A percentile compares a stretch with the other conserved stretches of the same genome.
Evolutionary conservation across 345 rosid genomes (phyloP).

Genomic region (Syzygium aqueum): DNA sequence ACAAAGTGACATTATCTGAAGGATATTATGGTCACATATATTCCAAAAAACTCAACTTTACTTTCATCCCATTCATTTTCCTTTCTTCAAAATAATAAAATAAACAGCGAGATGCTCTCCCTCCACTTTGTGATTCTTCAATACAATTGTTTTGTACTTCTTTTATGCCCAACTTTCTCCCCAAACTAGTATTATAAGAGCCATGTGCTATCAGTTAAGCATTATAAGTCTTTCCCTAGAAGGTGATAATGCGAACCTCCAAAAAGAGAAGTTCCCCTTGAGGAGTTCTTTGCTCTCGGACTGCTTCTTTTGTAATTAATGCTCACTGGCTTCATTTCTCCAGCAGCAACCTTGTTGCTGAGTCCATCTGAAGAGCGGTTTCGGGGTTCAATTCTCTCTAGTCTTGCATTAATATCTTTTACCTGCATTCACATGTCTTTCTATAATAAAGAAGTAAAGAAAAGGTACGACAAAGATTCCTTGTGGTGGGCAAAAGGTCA

Average conservation of each 20-base stretch:
- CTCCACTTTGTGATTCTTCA: background rate
- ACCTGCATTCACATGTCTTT: slow-evolving; percentile 41
- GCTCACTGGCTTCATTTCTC: slow-evolving; percentile 53
- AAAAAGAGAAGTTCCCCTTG: slow-evolving; percentile 81
- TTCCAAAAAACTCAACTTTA: background rate
- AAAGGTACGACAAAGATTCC: background rate
- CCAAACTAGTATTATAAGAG: background rate
- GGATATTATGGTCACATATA: background rate
- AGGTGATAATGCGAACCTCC: slow-evolving; percentile 50
- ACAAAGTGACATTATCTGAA: background rate
- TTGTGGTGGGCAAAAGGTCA: background rate
- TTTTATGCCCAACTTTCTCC: background rate
- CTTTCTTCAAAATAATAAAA: background rate
- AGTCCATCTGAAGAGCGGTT: slow-evolving; percentile 55
- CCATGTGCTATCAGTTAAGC: background rate
- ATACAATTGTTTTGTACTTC: background rate
- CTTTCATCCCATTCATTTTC: background rate
- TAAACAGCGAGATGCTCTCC: background rate
- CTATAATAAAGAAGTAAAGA: background rate
- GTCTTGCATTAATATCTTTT: slow-evolving; percentile 91
- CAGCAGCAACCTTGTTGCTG: slow-evolving; percentile 32
- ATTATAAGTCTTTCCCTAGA: background rate
- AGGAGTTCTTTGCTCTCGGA: slow-evolving; percentile 72
- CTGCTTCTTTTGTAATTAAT: slow-evolving; percentile 71
- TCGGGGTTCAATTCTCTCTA: slow-evolving; percentile 87